Evolutionary conservation across 768 basidiomycete genomes (phyloP).

Genomic region (Boletus pseudo-olivaceus): DNA sequence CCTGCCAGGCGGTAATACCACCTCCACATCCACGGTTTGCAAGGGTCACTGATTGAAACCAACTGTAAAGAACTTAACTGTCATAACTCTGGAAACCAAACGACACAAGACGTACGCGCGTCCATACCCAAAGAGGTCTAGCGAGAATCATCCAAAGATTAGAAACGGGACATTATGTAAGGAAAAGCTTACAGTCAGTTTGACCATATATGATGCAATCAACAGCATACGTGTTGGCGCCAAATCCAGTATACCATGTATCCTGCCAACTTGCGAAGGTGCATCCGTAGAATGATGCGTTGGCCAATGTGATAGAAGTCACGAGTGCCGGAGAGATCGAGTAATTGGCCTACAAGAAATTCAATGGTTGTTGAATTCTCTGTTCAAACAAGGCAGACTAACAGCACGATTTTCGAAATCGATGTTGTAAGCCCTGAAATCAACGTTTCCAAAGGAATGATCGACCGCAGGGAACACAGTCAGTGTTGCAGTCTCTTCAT

Average conservation of each 20-base stretch:
- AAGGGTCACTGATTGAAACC: constrained; percentile 56
- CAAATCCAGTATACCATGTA: constrained; percentile 62
- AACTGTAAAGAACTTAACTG: constrained; percentile 32
- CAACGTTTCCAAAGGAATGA: constrained; percentile 47
- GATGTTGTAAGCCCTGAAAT: constrained; percentile 67
- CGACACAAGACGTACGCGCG: not conserved
- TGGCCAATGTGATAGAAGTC: constrained; percentile 59
- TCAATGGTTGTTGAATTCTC: not conserved
- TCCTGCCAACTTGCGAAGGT: constrained; percentile 15
- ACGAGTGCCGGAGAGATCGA: constrained; percentile 60
- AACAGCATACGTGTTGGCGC: constrained; percentile 54
- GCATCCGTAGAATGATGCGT: constrained; percentile 51
- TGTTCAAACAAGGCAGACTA: constrained; percentile 13
- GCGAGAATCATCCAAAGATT: not conserved
- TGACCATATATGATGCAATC: constrained; percentile 62
- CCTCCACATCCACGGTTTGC: constrained; percentile 66
- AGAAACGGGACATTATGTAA: not conserved
- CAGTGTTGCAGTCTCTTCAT: constrained; percentile 57
- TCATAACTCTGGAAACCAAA: not conserved
- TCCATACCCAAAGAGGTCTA: constrained; percentile 17
- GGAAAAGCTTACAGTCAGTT: constrained; percentile 51
- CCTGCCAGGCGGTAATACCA: constrained; percentile 63
- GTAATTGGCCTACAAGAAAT: constrained; percentile 43
- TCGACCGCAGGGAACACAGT: constrained; percentile 51
- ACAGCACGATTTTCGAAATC: constrained; percentile 68